Base-by-base conservation (phyloP, 2,329 filamentous ascomycete species). In the Hypoxylon sp. region DNA sequence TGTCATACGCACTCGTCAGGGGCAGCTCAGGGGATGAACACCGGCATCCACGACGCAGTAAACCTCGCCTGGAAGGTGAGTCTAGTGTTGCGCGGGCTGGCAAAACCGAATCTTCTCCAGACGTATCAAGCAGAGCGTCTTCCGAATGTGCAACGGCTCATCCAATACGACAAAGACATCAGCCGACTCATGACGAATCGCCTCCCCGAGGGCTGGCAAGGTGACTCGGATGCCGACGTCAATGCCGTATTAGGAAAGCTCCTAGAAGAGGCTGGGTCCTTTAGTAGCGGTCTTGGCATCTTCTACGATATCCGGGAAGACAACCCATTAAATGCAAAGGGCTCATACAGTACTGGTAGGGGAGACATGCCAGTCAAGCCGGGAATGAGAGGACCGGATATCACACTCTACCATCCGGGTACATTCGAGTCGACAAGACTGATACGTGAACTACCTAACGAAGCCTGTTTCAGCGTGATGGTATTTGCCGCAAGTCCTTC, bases 181-280 rank as follows among this genome's bases (percentile, higher is more conserved):
- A 65, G 65, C 35, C 51, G 50, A 29, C 69, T 70, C 37, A 78
- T 78, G 72, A 75, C 75, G 7, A 73, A 73, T 66, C 74, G 75
- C 45, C 66, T 75, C 23, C 76, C 77, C 0, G 53, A 72, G 11
- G 70, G 72, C 31, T 78, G 75, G 71, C 66, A 65, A 45, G 75
- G 75, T 2, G 79, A 85, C 51, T 65, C 67, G 18, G 62, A 67
- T 37, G 70, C 71, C 13, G 75, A 78, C 48, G 72, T 75, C 0
- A 77, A 81, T 40, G 73, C 76, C 11, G 78, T 82, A 0, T 75
- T 88, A 0, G 81, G 81, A 0, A 73, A 78, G 26, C 82, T 87
- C 60, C 85, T 88, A 65, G 74, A 79, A 10, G 63, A 69, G 31
- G 55, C 61, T 2, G 59, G 60, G 3, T 15, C 49, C 1, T 71